phyloP scores from a whole-genome alignment of 306 rosid genomes.

The Mimosa pudica region DNA sequence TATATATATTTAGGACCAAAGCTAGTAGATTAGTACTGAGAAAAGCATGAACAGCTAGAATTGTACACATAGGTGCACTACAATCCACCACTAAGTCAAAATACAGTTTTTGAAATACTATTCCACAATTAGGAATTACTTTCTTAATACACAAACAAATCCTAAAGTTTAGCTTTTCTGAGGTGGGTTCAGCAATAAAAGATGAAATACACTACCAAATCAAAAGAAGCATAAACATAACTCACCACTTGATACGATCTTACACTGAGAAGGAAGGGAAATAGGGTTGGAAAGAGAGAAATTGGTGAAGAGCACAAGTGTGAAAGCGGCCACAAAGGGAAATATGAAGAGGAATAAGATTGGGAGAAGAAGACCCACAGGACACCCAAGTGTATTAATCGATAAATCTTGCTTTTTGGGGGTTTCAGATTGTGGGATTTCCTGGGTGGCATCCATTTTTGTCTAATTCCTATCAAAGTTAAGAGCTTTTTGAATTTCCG shows the following conservation, averaged over 20 bases:
- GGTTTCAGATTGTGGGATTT: conserved; percentile 30
- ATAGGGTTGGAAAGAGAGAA: conserved; percentile 59
- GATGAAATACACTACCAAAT: not conserved
- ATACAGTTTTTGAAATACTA: not conserved
- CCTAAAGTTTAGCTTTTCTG: not conserved
- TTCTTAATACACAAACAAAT: not conserved
- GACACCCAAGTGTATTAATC: conserved; percentile 47
- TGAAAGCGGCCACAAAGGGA: conserved; percentile 49
- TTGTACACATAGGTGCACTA: not conserved
- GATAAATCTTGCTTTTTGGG: conserved; percentile 35
- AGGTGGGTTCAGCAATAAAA: not conserved
- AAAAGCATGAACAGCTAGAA: not conserved
- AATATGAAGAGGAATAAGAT: conserved; percentile 48
- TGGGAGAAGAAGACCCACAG: conserved; percentile 49
- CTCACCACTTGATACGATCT: conserved; percentile 82
- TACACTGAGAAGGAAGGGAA: conserved; percentile 80
- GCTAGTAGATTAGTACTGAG: not conserved
- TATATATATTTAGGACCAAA: too few relatives aligned
- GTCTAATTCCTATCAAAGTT: not conserved
- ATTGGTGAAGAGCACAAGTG: conserved; percentile 49
- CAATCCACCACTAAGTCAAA: not conserved
- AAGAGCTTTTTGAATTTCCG: conserved; percentile 35
- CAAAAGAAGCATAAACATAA: conserved; percentile 8
- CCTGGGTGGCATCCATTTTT: conserved; percentile 69
- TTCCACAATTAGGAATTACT: not conserved